phyloP scores from a whole-genome alignment of 2,329 filamentous ascomycete genomes.

The Colletotrichum orchidophilum region DNA sequence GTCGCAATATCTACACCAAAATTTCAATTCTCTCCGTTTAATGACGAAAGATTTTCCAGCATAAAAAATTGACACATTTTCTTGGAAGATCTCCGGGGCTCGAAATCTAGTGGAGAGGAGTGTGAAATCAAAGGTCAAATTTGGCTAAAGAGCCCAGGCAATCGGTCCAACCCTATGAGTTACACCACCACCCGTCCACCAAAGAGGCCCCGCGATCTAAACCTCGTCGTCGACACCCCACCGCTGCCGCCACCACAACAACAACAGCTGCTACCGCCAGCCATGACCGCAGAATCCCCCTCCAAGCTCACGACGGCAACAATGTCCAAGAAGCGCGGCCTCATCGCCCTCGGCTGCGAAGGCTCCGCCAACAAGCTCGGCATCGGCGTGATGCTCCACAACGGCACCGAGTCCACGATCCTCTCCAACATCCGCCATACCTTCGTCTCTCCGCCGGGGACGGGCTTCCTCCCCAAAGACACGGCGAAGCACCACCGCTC shows the following conservation, averaged over 20 bases:
- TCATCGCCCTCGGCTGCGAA: conserved; percentile 72
- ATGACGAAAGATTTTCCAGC: not conserved
- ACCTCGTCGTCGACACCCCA: not conserved
- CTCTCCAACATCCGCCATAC: conserved; percentile 96
- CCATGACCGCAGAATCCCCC: conserved; percentile 9
- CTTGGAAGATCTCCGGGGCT: not conserved
- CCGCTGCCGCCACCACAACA: not conserved
- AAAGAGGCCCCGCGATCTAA: conserved; percentile 29
- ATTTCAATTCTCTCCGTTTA: not conserved
- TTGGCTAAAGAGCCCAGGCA: not conserved
- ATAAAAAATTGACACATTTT: not conserved
- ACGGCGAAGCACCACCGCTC: conserved; percentile 90
- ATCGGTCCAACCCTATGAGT: conserved; percentile 21
- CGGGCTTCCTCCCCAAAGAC: conserved; percentile 96
- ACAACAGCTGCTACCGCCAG: not conserved
- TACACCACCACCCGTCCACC: conserved; percentile 4
- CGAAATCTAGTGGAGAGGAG: not conserved
- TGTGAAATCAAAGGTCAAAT: not conserved
- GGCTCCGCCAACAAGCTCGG: conserved; percentile 98
- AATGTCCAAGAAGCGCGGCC: conserved; percentile 47
- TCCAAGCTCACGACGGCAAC: conserved; percentile 33
- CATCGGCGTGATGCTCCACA: conserved; percentile 88
- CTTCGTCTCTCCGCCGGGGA: conserved; percentile 89
- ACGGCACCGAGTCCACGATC: conserved; percentile 68
- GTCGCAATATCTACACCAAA: not conserved